Percentiles rank a stretch among this genome's conserved stretches.
phyloP scores from a whole-genome alignment of 768 basidiomycete species.

The Brasilioporus rufonigricans region DNA sequence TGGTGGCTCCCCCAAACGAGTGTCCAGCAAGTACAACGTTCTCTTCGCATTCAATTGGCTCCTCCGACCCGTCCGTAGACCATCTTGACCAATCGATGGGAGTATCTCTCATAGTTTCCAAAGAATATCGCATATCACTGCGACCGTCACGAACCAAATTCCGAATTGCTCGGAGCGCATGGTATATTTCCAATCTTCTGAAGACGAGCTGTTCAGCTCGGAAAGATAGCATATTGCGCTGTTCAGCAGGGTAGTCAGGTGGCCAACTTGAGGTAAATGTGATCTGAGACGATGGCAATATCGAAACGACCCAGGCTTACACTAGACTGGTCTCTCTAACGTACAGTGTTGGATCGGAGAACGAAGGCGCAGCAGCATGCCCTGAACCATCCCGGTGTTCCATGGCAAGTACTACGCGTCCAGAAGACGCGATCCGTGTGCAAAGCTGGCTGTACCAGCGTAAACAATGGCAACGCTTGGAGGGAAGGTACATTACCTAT shows the following conservation, averaged over 20 bases:
- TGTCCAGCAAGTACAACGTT: constrained; percentile 48
- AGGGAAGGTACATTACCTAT: constrained; percentile 43
- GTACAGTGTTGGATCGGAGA: constrained; percentile 44
- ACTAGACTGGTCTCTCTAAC: constrained; percentile 53
- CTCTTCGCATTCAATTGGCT: constrained; percentile 33
- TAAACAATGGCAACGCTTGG: neutral
- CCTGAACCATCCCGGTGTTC: constrained; percentile 85
- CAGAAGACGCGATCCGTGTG: constrained; percentile 68
- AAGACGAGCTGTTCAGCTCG: constrained; percentile 69
- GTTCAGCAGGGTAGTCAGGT: constrained; percentile 10
- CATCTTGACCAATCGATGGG: constrained; percentile 42
- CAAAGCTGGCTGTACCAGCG: constrained; percentile 57
- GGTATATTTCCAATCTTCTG: constrained; percentile 67
- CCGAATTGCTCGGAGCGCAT: constrained; percentile 55
- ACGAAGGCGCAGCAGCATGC: constrained; percentile 43
- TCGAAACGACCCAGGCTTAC: constrained; percentile 34
- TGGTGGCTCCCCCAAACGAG: constrained; percentile 55
- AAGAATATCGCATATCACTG: constrained; percentile 18
- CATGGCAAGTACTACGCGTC: constrained; percentile 76
- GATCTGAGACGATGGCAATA: neutral
- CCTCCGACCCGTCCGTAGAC: constrained; percentile 25
- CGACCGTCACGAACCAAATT: constrained; percentile 44
- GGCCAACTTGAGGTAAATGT: constrained; percentile 24
- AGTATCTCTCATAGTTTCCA: constrained; percentile 39
- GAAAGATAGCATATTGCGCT: constrained; percentile 42